Percentiles rank a stretch among this genome's conserved stretches.
phyloP scores from a whole-genome alignment of 805 yeast genomes.

The Naumovozyma castellii region DNA sequence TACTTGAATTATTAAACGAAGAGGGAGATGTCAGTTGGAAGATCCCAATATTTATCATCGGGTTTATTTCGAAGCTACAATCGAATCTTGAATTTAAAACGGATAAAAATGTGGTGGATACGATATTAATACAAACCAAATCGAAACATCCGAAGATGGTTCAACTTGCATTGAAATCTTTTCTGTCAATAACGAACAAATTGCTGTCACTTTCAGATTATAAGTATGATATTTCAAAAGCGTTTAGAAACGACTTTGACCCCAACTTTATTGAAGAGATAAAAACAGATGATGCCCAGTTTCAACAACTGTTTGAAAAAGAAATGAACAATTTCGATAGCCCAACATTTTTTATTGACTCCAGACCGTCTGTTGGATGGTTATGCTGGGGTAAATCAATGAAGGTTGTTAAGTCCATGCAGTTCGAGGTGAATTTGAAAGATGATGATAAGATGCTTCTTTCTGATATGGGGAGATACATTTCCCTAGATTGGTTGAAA shows the following conservation, averaged over 20 bases:
- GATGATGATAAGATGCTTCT: constrained; percentile 37
- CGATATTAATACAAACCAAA: constrained; percentile 39
- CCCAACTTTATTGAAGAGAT: constrained; percentile 34
- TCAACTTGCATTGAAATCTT: constrained; percentile 49
- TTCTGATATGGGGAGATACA: constrained; percentile 32
- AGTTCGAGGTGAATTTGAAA: constrained; percentile 31
- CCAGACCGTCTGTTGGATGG: constrained; percentile 53
- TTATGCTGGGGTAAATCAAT: constrained; percentile 60
- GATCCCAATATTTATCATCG: constrained; percentile 38
- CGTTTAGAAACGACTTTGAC: constrained; percentile 35
- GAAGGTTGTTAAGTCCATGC: constrained; percentile 29
- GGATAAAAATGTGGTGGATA: constrained; percentile 32
- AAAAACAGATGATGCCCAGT: constrained; percentile 36
- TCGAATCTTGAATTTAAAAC: constrained; percentile 41
- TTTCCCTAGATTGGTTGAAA: constrained; percentile 53
- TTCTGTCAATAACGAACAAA: constrained; percentile 44
- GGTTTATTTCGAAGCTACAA: constrained; percentile 45
- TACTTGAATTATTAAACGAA: constrained; percentile 19
- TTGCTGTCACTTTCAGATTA: constrained; percentile 36
- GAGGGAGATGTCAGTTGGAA: constrained; percentile 42
- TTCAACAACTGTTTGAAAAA: constrained; percentile 33
- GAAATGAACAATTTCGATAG: constrained; percentile 42
- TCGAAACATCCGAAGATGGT: constrained; percentile 64
- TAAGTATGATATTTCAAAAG: constrained; percentile 39
- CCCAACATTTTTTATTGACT: constrained; percentile 51